These are phyloP conservation scores for Cordia subcordata DNA, from an alignment of 257 asterid genomes.

Conservation along the genomic window DNA sequence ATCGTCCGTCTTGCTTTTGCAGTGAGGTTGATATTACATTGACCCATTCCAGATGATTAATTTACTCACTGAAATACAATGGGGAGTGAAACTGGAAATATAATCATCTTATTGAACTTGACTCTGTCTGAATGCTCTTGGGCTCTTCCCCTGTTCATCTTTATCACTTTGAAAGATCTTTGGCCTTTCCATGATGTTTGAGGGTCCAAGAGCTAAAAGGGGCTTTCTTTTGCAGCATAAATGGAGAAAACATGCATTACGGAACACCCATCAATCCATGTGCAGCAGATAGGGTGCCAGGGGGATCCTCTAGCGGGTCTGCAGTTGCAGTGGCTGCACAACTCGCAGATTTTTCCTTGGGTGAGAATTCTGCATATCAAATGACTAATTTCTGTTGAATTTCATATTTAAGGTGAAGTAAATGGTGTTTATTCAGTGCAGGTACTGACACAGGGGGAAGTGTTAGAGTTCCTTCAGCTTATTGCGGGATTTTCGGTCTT, in stretches of 20 bases:
- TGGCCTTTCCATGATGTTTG: not conserved
- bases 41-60: too few relatives aligned
- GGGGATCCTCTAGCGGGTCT: slow-evolving; percentile 97
- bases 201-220: slow-evolving; percentile 2
- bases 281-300: slow-evolving; percentile 84
- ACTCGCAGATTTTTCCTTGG: slow-evolving; percentile 77
- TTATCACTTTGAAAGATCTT: slow-evolving; percentile 1
- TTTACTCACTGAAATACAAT: too few relatives aligned
- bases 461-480: slow-evolving; percentile 86
- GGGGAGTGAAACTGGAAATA: too few relatives aligned
- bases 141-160: not conserved
- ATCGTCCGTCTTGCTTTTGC: too few relatives aligned
- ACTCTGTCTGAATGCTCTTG: not conserved
- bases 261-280: slow-evolving; percentile 85
- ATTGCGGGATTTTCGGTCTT: slow-evolving; percentile 78
- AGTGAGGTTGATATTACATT: too few relatives aligned
- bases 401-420: slow-evolving; percentile 3
- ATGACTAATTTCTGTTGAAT: not conserved
- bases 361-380: slow-evolving; percentile 22
- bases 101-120: too few relatives aligned
- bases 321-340: slow-evolving; percentile 84
- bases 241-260: slow-evolving; percentile 77
- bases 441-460: slow-evolving; percentile 99
- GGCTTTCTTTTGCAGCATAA: slow-evolving; percentile 55
- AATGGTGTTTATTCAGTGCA: slow-evolving; percentile 12